Base-by-base conservation (phyloP, 345 rosid species). In the Populus alba region DNA sequence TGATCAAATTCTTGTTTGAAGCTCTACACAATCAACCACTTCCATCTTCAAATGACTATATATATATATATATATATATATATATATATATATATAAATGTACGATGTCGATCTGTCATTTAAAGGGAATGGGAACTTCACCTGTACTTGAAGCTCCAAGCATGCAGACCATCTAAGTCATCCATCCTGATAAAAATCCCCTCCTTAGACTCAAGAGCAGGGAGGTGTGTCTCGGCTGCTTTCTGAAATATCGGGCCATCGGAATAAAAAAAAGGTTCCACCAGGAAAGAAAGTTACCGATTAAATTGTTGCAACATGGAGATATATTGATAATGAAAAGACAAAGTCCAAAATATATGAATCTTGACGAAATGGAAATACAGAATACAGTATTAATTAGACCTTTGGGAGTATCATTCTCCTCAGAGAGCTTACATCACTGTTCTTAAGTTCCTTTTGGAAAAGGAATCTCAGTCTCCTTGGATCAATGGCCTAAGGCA, bases 391-490 rank as follows among this genome's bases (percentile, higher is more conserved):
- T 7, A 51, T 35, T 57, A 74, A 62, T 70, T 66, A 62, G 74
- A 96, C 99, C 99, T 96, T 96, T 8, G 99, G 99, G 71, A 96
- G 98, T 69, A 96, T 77, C 94, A 94, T 94, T 80, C 98, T 90
- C 79, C 97, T 85, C 45, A 96, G 87, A 72, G 97, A 86, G 88
- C 94, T 89, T 47, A 96, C 99, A 70, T 96, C 99, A 77, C 99
- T 95, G 87, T 91, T 94, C 91, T 91, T 94, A 74, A 96, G 91
- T 69, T 92, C 94, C 89, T 96, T 94, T 70, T 92, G 95, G 86
- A 96, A 96, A 13, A 94, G 94, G 83, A 94, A 96, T 76, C 86
- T 88, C 78, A 94, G 70, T 79, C 87, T 89, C 84, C 81, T 77
- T n/a, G 88, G 86, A 85, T 96, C 95, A 55, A 90, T 86, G 61